phyloP scores from a whole-genome alignment of 345 rosid species.

The Dipteronia sinensis region DNA sequence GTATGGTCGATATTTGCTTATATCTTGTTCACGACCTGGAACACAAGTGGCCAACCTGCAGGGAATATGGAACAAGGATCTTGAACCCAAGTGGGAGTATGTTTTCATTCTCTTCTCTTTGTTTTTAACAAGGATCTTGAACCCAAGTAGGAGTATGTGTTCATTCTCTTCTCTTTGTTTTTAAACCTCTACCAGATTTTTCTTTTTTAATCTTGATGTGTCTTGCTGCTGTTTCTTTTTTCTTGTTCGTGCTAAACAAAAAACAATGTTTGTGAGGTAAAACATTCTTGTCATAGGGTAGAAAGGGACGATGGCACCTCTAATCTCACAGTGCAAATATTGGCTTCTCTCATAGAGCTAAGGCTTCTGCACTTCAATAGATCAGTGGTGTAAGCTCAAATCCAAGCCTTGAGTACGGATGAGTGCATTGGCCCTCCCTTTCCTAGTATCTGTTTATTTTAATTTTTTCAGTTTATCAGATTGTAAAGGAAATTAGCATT shows the following conservation, averaged over 20 bases:
- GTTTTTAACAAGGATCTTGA: constrained; percentile 46
- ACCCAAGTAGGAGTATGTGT: constrained; percentile 90
- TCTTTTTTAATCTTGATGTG: not conserved
- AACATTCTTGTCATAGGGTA: not conserved
- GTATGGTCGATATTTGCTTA: constrained; percentile 82
- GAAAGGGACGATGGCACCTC: not conserved
- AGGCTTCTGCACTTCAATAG: not conserved
- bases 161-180: constrained; percentile 13
- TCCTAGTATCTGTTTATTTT: not conserved
- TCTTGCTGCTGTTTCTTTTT: not conserved
- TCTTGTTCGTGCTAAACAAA: not conserved
- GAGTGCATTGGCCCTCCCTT: not conserved
- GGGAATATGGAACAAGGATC: constrained; percentile 91
- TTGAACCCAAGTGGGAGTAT: constrained; percentile 89
- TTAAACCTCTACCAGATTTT: not conserved
- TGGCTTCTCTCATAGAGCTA: not conserved
- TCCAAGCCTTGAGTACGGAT: constrained; percentile 1
- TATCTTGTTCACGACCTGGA: constrained; percentile 89
- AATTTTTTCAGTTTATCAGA: not conserved
- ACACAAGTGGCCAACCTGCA: constrained; percentile 91
- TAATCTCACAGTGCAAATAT: not conserved
- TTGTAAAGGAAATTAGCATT: not conserved
- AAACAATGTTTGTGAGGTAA: not conserved
- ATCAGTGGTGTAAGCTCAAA: not conserved
- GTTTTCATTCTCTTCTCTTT: constrained; percentile 28